Conservation (phyloP, 352 stramenopile genomes). For the Pythium coloratum region DNA sequence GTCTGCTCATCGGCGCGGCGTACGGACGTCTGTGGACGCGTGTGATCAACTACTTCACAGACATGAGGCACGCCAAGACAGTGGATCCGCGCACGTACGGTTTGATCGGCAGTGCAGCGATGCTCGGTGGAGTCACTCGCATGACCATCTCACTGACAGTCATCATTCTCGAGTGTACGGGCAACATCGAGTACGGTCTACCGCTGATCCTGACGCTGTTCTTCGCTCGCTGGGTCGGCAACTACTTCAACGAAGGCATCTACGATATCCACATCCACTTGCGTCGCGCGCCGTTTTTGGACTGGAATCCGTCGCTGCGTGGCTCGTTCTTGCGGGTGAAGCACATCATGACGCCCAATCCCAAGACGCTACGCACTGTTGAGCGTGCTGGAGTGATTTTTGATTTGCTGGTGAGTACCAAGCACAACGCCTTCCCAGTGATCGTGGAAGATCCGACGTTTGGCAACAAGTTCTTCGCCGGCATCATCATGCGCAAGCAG, state of each 20-base stretch:
- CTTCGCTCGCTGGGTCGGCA: slow-evolving; percentile 95
- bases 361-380: slow-evolving; percentile 93
- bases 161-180: slow-evolving; percentile 98
- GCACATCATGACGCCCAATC: slow-evolving; percentile 95
- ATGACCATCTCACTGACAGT: slow-evolving; percentile 99
- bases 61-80: slow-evolving; percentile 49
- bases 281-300: slow-evolving; percentile 77
- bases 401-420: slow-evolving; percentile 84
- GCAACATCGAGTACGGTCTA: slow-evolving; percentile 97
- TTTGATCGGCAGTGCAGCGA: slow-evolving; percentile 94
- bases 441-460: slow-evolving; percentile 85
- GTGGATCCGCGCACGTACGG: slow-evolving; percentile 92
- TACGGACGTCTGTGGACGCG: slow-evolving; percentile 91
- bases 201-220: slow-evolving; percentile 98
- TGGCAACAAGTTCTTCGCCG: slow-evolving; percentile 79
- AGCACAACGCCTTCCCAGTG: slow-evolving; percentile 88
- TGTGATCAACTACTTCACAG: slow-evolving; percentile 83
- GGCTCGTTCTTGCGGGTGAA: slow-evolving; percentile 76
- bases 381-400: slow-evolving; percentile 93
- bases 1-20: slow-evolving; percentile 93
- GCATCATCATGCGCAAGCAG: slow-evolving; percentile 80
- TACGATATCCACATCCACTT: slow-evolving; percentile 99
- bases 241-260: slow-evolving; percentile 98
- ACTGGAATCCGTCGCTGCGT: slow-evolving; percentile 70
- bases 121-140: slow-evolving; percentile 95